Conservation (phyloP, 129 eudicot species). For the Chrysanthemum seticuspe region DNA sequence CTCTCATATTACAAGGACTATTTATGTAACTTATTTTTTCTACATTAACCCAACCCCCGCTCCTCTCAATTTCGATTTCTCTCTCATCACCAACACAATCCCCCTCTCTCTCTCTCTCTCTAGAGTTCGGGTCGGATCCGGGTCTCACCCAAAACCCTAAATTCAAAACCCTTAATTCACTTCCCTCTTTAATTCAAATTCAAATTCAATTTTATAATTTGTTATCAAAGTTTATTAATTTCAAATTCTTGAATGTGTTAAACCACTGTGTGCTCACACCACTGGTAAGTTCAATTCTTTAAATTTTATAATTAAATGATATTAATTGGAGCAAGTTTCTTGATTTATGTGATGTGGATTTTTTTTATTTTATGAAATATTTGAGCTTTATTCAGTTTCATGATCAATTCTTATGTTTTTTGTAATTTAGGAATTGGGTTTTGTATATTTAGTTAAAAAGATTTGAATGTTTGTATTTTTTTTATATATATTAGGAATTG, state of each 20-base stretch:
- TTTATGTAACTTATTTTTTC: constrained; percentile 9
- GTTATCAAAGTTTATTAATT: not conserved
- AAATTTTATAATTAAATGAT: not conserved
- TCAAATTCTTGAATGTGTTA: constrained; percentile 5
- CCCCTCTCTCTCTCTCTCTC: constrained; percentile 7
- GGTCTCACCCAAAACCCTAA: constrained; percentile 6
- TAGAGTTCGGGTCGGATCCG: constrained; percentile 41
- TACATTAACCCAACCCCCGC: constrained; percentile 9
- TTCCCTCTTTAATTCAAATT: constrained; percentile 26
- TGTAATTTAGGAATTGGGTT: constrained; percentile 28
- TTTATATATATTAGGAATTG: constrained; percentile 18
- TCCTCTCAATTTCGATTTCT: not conserved
- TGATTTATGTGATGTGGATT: no score
- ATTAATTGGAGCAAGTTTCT: no score
- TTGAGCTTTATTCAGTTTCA: no score
- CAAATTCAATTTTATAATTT: constrained; percentile 12
- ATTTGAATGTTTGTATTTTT: constrained; percentile 1
- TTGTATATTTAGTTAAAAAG: constrained; percentile 12
- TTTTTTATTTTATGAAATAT: no score
- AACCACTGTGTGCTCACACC: constrained; percentile 6
- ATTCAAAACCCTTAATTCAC: no score
- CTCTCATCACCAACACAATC: constrained; percentile 9
- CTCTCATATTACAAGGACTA: constrained; percentile 5
- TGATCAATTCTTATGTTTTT: not conserved
- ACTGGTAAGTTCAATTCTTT: constrained; percentile 31